Evolutionary conservation across 768 basidiomycete genomes (phyloP), one percentile per base, ranked within the genome.

Genomic region (Tulasnella sp.): DNA sequence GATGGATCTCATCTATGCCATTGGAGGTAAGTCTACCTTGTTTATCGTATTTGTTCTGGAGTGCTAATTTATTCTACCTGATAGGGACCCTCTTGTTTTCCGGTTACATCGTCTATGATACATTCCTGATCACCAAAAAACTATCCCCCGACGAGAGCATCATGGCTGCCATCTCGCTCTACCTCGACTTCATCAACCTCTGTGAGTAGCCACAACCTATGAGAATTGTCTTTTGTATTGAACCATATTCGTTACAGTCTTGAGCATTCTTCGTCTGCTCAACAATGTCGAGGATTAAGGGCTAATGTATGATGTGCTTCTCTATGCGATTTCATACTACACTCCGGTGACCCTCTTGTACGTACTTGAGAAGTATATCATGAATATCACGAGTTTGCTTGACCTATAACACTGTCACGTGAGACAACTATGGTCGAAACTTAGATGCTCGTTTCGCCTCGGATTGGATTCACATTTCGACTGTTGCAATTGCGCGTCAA

Each of bases 61-160:
- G 7, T 48, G 45, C 26, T 21, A n/a, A 27, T 48, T 58, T n/a
- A 23, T 58, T 63, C 24, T 62, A 61, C 15, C 61, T 48, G 1
- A 3, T 49, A 15, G 67, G 67, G 0, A 48, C 51, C 27, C 44
- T 66, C 29, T 47, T 67, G 15, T 64, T 64, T 42, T 30, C 52
- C 41, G 32, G 23, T 38, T 56, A 50, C 34, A n/a, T 44, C 9
- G 64, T 93, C 65, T 93, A 85, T 68, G 91, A 94, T 71, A 97
- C 95, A 2, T 92, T 86, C 70, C 70, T 82, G 64, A 94, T 98
- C 76, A 91, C 88, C 73, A 84, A 83, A 66, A 82, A 83, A 61
- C 74, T 96, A 19, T 89, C 87, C 1, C 90, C 92, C 3, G 96
- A 99, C 64, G 96, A 99, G 70, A 92, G 80, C 70, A 92, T 96